Base-by-base conservation (phyloP, 2,329 filamentous ascomycete genomes). In the Neonectria sp. region DNA sequence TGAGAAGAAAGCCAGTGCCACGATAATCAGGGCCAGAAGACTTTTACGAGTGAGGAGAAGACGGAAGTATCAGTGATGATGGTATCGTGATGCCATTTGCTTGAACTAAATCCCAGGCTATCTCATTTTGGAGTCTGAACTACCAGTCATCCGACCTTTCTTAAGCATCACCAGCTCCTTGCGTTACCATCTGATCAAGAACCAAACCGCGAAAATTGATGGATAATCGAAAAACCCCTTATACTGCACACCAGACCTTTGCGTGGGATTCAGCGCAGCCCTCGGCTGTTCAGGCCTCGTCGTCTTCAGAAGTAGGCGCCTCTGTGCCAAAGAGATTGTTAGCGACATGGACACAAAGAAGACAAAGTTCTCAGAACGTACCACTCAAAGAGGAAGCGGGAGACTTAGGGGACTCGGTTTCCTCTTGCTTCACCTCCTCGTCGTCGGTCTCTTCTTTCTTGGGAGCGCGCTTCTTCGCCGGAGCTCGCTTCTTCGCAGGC, bases 401-500 rank as follows among this genome's bases (percentile, higher is more conserved):
- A 58, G 70, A 70, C 2, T 56, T 49, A 13, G 59, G 35, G 53
- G 62, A 40, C 7, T 70, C 71, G 3, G 37, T 51, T 7, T 66
- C 72, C 3, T 76, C 75, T 55, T 74, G 58, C 45, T 74, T 73
- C 35, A 75, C 69, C n/a, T 63, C 46, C n/a, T 75, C 70, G 2
- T 70, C 66, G 13, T 73, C 71, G 3, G 72, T 69, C 2, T 69
- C 71, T 56, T 76, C 73, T 55, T 77, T 75, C 65, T 76, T 76
- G 24, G 68, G 17, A n/a, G 21, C 52, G 6, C 64, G 70, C 57
- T 73, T 73, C 57, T 73, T 73, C 25, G 57, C 56, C 25, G 71
- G 78, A 35, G 68, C 48, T 70, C 74, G 76, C 70, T 80, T 80
- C 60, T 70, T 75, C 48, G 73, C 68, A 35, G 74, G 70, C 43